A percentile compares a stretch with the other conserved stretches of the same genome.
phyloP scores from a whole-genome alignment of 305 asterid species.

The Solanum hybrid region DNA sequence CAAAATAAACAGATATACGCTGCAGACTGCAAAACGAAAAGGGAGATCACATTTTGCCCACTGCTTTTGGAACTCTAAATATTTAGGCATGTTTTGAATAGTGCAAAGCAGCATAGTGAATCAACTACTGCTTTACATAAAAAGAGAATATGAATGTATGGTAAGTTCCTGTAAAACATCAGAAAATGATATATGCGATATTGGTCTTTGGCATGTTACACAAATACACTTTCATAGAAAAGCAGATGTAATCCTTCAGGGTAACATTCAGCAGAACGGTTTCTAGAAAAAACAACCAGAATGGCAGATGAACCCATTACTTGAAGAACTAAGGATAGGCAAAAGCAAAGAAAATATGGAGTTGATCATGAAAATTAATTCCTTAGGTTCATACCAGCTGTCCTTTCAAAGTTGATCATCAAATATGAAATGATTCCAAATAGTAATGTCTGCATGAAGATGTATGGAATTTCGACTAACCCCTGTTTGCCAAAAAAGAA shows the following conservation, averaged over 20 bases:
- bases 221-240: not conserved
- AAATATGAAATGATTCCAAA: slow-evolving; percentile 68
- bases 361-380: not conserved
- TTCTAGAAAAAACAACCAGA: not conserved
- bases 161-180: not conserved
- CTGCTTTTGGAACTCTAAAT: not conserved
- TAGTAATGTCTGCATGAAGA: slow-evolving; percentile 51
- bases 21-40: not conserved
- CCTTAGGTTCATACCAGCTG: slow-evolving; percentile 33
- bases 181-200: not conserved
- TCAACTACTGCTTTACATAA: slow-evolving; percentile 1
- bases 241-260: not conserved
- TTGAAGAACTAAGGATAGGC: not conserved
- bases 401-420: slow-evolving; percentile 78
- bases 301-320: not conserved
- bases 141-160: not conserved
- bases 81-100: not conserved
- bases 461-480: slow-evolving; percentile 72
- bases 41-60: not conserved
- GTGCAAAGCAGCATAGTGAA: not conserved
- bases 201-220: not conserved
- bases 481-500: slow-evolving; percentile 40
- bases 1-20: not conserved
- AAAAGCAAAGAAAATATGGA: not conserved
- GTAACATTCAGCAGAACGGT: not conserved